Conservation (phyloP, 2,329 filamentous ascomycete genomes). For the Claviceps citrina region DNA sequence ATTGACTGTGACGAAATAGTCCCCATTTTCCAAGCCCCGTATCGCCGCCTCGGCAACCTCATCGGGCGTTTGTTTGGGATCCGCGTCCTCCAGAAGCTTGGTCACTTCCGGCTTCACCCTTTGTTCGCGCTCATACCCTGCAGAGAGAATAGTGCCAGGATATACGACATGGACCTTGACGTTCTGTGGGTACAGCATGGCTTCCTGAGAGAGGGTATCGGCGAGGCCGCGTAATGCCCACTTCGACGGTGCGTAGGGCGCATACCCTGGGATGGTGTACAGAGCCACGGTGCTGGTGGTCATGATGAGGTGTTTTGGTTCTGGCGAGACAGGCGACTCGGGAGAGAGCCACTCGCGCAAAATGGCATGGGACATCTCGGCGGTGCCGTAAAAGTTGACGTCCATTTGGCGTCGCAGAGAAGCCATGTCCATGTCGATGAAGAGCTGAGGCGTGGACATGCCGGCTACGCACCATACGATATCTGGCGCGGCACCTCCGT, state of each 20-base stretch:
- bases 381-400: constrained; percentile 75
- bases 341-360: constrained; percentile 57
- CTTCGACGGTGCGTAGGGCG: constrained; percentile 71
- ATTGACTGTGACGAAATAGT: constrained; percentile 65
- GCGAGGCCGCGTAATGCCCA: constrained; percentile 69
- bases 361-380: constrained; percentile 71
- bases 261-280: constrained; percentile 66
- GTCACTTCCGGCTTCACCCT: constrained; percentile 67
- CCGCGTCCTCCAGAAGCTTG: constrained; percentile 62
- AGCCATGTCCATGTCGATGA: constrained; percentile 55
- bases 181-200: constrained; percentile 70
- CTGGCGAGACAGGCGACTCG: constrained; percentile 24
- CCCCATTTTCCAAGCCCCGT: constrained; percentile 59
- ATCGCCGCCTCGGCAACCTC: constrained; percentile 59
- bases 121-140: constrained; percentile 64
- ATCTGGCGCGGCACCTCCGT: constrained; percentile 56
- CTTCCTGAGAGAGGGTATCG: constrained; percentile 70
- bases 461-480: constrained; percentile 88
- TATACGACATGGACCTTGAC: constrained; percentile 71
- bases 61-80: constrained; percentile 64
- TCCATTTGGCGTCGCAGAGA: constrained; percentile 70
- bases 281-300: constrained; percentile 67
- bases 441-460: constrained; percentile 56
- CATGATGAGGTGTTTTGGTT: constrained; percentile 69
- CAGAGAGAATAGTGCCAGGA: constrained; percentile 67